Percentiles rank a stretch among this genome's conserved stretches.
These are phyloP conservation scores for Termitomyces sp. DNA, from an alignment of 768 basidiomycete genomes.

Conservation along the genomic window DNA sequence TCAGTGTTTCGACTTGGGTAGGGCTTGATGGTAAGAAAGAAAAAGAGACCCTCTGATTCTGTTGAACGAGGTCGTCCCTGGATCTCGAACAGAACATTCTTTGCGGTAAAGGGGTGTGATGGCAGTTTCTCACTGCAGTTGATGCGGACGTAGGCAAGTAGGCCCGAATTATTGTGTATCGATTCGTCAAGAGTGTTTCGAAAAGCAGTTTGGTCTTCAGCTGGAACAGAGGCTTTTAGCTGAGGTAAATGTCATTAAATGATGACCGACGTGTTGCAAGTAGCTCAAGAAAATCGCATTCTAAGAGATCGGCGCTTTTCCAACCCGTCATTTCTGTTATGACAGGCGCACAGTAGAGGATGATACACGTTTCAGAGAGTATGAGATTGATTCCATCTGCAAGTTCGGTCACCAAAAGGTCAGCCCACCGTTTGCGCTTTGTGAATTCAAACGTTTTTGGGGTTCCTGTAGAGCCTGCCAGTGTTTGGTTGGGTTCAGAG, in stretches of 20 bases:
- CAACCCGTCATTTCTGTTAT: slow-evolving; percentile 76
- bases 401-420: slow-evolving; percentile 73
- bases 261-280: slow-evolving; percentile 52
- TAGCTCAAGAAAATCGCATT: slow-evolving; percentile 62
- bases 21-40: slow-evolving; percentile 75
- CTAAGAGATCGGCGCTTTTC: slow-evolving; percentile 70
- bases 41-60: slow-evolving; percentile 48
- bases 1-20: slow-evolving; percentile 74
- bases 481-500: slow-evolving; percentile 10
- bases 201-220: slow-evolving; percentile 58
- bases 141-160: slow-evolving; percentile 61
- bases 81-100: slow-evolving; percentile 68
- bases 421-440: slow-evolving; percentile 84
- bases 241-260: not conserved
- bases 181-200: slow-evolving; percentile 55
- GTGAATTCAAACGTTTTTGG: slow-evolving; percentile 72
- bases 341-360: slow-evolving; percentile 69
- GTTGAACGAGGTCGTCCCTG: slow-evolving; percentile 60
- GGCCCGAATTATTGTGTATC: slow-evolving; percentile 45
- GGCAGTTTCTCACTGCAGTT: slow-evolving; percentile 39
- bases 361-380: slow-evolving; percentile 57
- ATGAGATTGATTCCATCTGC: slow-evolving; percentile 72
- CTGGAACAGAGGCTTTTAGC: slow-evolving; percentile 31
- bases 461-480: slow-evolving; percentile 16
- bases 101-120: slow-evolving; percentile 24